Base-by-base conservation (phyloP, 768 basidiomycete genomes). In the Mycena latifolia region DNA sequence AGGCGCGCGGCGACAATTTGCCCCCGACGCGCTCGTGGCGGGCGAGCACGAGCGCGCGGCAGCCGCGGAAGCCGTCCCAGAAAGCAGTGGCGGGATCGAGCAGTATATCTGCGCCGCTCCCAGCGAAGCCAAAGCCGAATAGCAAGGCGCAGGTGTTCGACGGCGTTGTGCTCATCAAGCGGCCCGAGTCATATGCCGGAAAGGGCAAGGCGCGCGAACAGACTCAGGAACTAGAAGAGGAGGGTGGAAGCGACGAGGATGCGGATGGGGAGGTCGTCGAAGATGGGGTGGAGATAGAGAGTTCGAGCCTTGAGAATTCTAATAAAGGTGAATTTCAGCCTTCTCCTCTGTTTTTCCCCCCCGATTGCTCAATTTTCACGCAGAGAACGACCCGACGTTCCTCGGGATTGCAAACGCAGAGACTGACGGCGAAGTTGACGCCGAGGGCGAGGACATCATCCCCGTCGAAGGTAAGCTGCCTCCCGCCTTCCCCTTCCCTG, bases 331-430 rank as follows among this genome's bases (percentile, higher is more conserved):
- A 18, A 51, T 43, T 24, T 14, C 33, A 45, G 27, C 50, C 48
- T 10, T 24, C 3, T 18, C 29, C 14, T 14, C 24, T 22, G 24
- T 47, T 9, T n/a, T 57, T 56, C 5, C 15, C 10, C 37, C 52
- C 12, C 20, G 12, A 50, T 33, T n/a, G 10, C 46, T 50, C 15
- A 43, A 6, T 20, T 20, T 47, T 22, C 14, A 4, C 43, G 22
- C 43, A 70, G 69, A 70, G 29, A 70, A 70, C 33, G 64, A 69
- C 2, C 11, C 5, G 5, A 50, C 61, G 24, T 46, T 66, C 0
- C 28, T 60, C 12, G 65, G 66, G 27, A n/a, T 70, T 18, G 69
- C 69, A 4, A 69, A 61, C 20, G 65, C 55, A 15, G 65, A 63
- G 1, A 60, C 64, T 20, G 65, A 66, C 28, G 54, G 37, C 11